Evolutionary conservation across 129 eudicot genomes (phyloP).

Genomic region (Rutidosis leptorrhynchoides): DNA sequence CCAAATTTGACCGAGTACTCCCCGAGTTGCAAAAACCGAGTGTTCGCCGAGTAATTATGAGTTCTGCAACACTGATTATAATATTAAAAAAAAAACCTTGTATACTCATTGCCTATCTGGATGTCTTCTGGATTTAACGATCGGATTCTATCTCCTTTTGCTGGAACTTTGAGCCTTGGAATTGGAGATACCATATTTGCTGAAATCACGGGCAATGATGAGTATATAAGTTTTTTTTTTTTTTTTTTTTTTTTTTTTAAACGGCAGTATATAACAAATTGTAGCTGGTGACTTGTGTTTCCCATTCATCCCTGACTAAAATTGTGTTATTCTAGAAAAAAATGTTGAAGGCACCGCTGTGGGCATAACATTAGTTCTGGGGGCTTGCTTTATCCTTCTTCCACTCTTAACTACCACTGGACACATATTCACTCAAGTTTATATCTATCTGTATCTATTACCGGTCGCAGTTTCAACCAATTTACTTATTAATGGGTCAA

Average conservation of each 20-base stretch:
- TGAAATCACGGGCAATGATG: constrained; percentile 83
- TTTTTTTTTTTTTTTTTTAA: too few relatives aligned
- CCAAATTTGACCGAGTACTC: too few relatives aligned
- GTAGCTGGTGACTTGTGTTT: background rate
- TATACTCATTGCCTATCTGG: constrained; percentile 98
- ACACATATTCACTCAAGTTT: constrained; percentile 74
- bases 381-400: constrained; percentile 77
- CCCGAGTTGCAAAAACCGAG: too few relatives aligned
- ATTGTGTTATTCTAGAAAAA: constrained; percentile 49
- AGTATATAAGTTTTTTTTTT: constrained; percentile 34
- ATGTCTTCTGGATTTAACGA: constrained; percentile 88
- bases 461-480: background rate
- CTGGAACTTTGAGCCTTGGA: constrained; percentile 97
- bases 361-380: constrained; percentile 89
- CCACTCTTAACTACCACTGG: constrained; percentile 87
- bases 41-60: too few relatives aligned
- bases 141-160: constrained; percentile 92
- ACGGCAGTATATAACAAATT: too few relatives aligned
- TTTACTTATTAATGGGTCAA: background rate
- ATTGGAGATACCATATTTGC: constrained; percentile 98
- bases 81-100: too few relatives aligned
- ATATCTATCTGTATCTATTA: constrained; percentile 25
- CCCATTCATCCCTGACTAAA: background rate
- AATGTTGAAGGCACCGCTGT: constrained; percentile 98
- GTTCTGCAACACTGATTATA: too few relatives aligned